These are phyloP conservation scores for Pseudogymnoascus sp. DNA, from an alignment of 2,329 filamentous ascomycete genomes.

Conservation along the genomic window DNA sequence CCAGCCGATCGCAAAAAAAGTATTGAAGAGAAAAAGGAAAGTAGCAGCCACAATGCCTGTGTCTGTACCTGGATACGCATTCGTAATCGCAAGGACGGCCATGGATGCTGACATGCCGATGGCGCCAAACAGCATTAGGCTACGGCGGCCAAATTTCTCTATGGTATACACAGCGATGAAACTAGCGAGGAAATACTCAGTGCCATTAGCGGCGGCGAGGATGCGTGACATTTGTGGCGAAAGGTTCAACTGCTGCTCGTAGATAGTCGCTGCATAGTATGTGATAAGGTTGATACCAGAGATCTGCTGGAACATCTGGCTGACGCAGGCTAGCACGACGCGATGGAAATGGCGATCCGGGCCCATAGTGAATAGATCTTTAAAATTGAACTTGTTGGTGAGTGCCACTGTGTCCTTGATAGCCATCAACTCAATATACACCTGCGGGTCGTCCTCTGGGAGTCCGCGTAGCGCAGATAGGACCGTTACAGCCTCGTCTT, in stretches of 20 bases:
- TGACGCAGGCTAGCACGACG: slow-evolving; percentile 42
- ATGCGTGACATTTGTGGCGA: slow-evolving; percentile 43
- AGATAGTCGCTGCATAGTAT: slow-evolving; percentile 44
- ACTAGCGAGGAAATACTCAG: slow-evolving; percentile 35
- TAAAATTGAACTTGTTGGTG: slow-evolving; percentile 28
- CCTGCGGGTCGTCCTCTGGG: slow-evolving; percentile 41
- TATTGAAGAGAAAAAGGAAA: slow-evolving; percentile 45
- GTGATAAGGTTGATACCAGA: slow-evolving; percentile 37
- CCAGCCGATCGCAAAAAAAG: slow-evolving; percentile 47
- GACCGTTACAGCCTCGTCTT: slow-evolving; percentile 27
- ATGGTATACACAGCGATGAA: slow-evolving; percentile 35
- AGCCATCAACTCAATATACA: slow-evolving; percentile 42
- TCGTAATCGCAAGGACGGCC: slow-evolving; percentile 44
- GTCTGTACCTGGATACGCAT: slow-evolving; percentile 19
- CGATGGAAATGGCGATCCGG: slow-evolving; percentile 48
- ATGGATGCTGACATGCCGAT: slow-evolving; percentile 58
- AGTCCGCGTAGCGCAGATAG: slow-evolving; percentile 27
- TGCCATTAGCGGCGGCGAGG: slow-evolving; percentile 46
- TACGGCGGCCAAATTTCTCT: slow-evolving; percentile 56
- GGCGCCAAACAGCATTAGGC: slow-evolving; percentile 65
- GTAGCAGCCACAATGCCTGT: slow-evolving; percentile 27
- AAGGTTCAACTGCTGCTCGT: slow-evolving; percentile 40
- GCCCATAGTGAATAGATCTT: slow-evolving; percentile 42
- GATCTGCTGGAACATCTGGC: slow-evolving; percentile 47
- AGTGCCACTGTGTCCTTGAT: slow-evolving; percentile 60